Evolutionary conservation across 2,329 filamentous ascomycete species (phyloP).

Genomic region (Aureobasidium lini): DNA sequence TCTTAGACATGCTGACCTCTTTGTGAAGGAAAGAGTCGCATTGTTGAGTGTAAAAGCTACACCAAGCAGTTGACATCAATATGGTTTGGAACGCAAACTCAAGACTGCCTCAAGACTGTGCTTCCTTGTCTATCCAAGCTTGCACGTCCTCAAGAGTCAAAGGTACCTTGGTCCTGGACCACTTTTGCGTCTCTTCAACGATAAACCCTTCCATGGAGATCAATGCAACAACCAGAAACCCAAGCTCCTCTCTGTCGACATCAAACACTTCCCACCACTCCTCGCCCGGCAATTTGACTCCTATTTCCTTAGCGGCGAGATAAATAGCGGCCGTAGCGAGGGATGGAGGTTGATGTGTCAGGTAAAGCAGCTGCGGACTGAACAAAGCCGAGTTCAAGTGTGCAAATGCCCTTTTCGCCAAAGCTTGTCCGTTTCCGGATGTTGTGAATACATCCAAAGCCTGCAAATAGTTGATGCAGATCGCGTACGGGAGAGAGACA

Average conservation of each 20-base stretch:
- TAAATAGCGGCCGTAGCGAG: constrained; percentile 87
- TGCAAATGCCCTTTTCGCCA: constrained; percentile 60
- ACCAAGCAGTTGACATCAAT: not conserved
- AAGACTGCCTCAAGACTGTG: not conserved
- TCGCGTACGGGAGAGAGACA: constrained; percentile 74
- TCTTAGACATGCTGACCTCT: no score
- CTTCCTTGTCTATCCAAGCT: constrained; percentile 46
- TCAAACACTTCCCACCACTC: constrained; percentile 99
- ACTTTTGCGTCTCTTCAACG: constrained; percentile 47
- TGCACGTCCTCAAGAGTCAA: constrained; percentile 53
- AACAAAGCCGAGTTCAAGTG: constrained; percentile 82
- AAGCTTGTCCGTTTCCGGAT: constrained; percentile 35
- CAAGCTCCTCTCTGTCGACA: constrained; percentile 86
- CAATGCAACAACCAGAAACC: constrained; percentile 83
- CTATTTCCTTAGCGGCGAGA: constrained; percentile 70
- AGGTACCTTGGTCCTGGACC: constrained; percentile 45
- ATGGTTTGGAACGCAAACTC: not conserved
- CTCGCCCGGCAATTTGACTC: constrained; percentile 68
- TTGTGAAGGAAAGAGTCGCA: not conserved
- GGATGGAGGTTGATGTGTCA: constrained; percentile 83
- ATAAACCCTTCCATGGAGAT: constrained; percentile 69
- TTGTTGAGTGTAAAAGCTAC: not conserved
- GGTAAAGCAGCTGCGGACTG: constrained; percentile 79
- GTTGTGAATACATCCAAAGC: constrained; percentile 61
- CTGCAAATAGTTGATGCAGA: constrained; percentile 89